phyloP scores from a whole-genome alignment of 2,329 filamentous ascomycete genomes.

The Trichoderma sp. region DNA sequence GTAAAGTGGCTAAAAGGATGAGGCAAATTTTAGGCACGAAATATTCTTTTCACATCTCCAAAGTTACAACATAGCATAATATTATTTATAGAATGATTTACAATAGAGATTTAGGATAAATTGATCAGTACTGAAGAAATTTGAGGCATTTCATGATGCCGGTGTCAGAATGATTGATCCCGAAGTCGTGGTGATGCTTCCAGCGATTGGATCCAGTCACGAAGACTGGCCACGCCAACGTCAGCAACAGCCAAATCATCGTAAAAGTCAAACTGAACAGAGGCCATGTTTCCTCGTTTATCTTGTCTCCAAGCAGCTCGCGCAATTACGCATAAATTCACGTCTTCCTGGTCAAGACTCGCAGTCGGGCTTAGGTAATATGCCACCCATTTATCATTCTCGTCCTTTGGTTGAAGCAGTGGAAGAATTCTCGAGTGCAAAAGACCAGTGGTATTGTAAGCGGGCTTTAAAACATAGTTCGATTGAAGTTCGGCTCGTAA shows the following conservation, averaged over 20 bases:
- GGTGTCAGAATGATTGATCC: neutral
- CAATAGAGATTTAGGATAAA: accelerated
- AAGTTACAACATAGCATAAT: neutral
- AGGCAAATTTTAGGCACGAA: neutral
- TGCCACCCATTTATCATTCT: neutral
- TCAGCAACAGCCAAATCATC: neutral
- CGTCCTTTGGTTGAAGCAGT: neutral
- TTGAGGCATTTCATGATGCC: accelerated
- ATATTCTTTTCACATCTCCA: accelerated
- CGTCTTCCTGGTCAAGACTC: neutral
- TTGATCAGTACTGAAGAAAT: accelerated
- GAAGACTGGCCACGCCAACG: neutral
- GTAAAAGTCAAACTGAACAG: neutral
- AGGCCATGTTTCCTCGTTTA: neutral
- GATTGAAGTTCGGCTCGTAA: neutral
- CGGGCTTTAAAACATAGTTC: neutral
- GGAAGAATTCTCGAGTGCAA: neutral
- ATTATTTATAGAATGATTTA: neutral
- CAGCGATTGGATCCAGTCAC: neutral
- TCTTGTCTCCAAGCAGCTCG: neutral
- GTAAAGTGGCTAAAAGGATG: neutral
- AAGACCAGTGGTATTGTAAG: neutral
- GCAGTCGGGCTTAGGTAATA: neutral
- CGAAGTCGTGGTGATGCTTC: neutral
- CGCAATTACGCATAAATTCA: neutral